phyloP scores from a whole-genome alignment of 495 filamentous ascomycete species.

The Umbilicaria muhlenbergii region DNA sequence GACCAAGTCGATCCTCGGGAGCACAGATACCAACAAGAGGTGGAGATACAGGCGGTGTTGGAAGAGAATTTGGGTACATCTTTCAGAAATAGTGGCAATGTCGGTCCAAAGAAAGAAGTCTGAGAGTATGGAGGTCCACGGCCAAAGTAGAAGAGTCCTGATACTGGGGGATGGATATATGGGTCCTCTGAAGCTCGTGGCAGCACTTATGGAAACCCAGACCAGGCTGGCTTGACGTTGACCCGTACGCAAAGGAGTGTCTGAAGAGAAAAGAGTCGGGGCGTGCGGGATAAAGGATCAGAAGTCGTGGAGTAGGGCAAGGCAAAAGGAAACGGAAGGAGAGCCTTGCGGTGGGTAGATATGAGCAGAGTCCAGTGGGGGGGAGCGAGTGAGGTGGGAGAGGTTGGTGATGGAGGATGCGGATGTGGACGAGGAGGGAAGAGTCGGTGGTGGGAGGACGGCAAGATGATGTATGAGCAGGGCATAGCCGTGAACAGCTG shows the following conservation, averaged over 20 bases:
- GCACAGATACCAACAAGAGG: slow-evolving; percentile 33
- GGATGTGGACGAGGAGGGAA: too few relatives aligned
- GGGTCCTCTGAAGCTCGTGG: too few relatives aligned
- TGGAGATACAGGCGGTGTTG: slow-evolving; percentile 46
- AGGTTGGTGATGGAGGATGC: too few relatives aligned
- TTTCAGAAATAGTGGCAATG: too few relatives aligned
- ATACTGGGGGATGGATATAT: too few relatives aligned
- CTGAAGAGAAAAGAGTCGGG: background rate
- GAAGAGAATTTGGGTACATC: slow-evolving; percentile 27
- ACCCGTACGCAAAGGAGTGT: too few relatives aligned
- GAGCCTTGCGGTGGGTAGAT: background rate
- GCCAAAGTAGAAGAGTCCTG: background rate
- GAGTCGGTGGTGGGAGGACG: too few relatives aligned
- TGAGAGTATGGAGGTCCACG: background rate
- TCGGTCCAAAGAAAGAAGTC: background rate
- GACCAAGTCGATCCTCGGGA: slow-evolving; percentile 78
- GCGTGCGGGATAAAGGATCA: background rate
- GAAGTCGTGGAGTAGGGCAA: background rate
- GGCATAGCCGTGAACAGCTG: too few relatives aligned
- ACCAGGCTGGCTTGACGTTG: too few relatives aligned
- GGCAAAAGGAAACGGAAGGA: background rate
- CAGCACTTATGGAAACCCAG: too few relatives aligned
- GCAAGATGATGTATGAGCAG: too few relatives aligned
- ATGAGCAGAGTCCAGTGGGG: background rate
- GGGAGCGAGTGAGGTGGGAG: too few relatives aligned